These are phyloP conservation scores for Middelhovenomyces tepae DNA, from an alignment of 805 yeast genomes.

Conservation along the genomic window DNA sequence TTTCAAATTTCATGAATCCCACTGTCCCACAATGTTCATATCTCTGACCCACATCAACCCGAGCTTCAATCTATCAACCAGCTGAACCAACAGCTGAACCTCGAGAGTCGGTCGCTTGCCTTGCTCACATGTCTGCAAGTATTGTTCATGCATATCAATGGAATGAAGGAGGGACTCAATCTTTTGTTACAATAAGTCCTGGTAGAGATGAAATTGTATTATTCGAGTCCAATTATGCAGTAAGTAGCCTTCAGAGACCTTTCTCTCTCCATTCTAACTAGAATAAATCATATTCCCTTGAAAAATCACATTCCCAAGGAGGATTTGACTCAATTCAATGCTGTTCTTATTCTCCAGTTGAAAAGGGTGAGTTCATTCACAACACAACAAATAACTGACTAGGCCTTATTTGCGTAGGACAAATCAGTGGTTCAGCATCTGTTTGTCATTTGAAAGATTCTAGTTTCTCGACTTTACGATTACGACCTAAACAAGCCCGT, in stretches of 20 bases:
- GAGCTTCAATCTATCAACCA: no score
- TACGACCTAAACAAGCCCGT: constrained; percentile 57
- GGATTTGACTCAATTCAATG: constrained; percentile 67
- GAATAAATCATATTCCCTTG: constrained; percentile 17
- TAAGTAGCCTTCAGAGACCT: constrained; percentile 3
- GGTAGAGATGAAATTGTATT: constrained; percentile 71
- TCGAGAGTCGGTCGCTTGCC: no score
- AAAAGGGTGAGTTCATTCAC: constrained; percentile 37
- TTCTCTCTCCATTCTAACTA: neutral
- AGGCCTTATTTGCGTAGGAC: constrained; percentile 55
- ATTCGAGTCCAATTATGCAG: constrained; percentile 24
- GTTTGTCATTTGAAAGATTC: constrained; percentile 47
- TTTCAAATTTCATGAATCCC: no score
- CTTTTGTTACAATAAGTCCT: constrained; percentile 62
- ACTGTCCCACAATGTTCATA: no score
- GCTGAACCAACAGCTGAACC: no score
- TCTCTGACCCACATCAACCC: no score
- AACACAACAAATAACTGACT: neutral
- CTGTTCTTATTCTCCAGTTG: constrained; percentile 47
- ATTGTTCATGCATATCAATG: constrained; percentile 52
- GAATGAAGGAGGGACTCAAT: constrained; percentile 49
- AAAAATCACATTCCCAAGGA: constrained; percentile 26
- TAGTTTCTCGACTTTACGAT: constrained; percentile 28
- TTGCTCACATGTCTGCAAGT: constrained; percentile 51
- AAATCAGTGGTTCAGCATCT: constrained; percentile 56